Conservation (phyloP, 345 rosid genomes). For the Citrus trifoliata region DNA sequence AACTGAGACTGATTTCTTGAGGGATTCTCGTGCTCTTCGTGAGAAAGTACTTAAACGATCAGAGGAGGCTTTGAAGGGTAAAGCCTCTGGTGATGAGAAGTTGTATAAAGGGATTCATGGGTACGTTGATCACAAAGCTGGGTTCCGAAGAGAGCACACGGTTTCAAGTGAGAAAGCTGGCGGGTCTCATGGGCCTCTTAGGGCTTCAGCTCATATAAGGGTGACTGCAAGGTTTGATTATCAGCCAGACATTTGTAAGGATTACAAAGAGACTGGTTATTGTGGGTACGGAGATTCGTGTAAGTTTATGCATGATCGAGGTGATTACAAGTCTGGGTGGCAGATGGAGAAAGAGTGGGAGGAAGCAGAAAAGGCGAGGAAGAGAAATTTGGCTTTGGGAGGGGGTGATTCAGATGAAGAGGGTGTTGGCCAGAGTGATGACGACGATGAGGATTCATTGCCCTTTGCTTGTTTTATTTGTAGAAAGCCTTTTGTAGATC, state of each 20-base stretch:
- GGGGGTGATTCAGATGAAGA: conserved; percentile 52
- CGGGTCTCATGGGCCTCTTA: conserved; percentile 84
- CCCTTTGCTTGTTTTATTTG: conserved; percentile 92
- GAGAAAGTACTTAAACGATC: conserved; percentile 75
- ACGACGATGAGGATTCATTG: conserved; percentile 50
- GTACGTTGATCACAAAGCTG: conserved; percentile 85
- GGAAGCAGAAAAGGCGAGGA: conserved; percentile 79
- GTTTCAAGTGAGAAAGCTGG: conserved; percentile 92
- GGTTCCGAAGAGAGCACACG: conserved; percentile 86
- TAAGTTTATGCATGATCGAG: conserved; percentile 89
- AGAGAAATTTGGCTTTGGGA: conserved; percentile 72
- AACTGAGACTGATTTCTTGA: conserved; percentile 81
- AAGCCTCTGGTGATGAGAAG: conserved; percentile 50
- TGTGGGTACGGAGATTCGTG: conserved; percentile 94
- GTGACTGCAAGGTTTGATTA: conserved; percentile 90
- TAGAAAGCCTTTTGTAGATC: conserved; percentile 73
- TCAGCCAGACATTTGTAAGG: conserved; percentile 90
- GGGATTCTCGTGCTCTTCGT: conserved; percentile 78
- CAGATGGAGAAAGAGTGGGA: conserved; percentile 92
- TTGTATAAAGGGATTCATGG: conserved; percentile 77
- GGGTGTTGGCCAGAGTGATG: conserved; percentile 29
- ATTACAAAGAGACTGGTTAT: conserved; percentile 91
- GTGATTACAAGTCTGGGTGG: conserved; percentile 94
- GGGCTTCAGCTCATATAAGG: conserved; percentile 93
- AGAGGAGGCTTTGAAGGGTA: conserved; percentile 65